Evolutionary conservation across 768 basidiomycete species (phyloP), one percentile per base, ranked within the genome.

Genomic region (Trametes coccinea): DNA sequence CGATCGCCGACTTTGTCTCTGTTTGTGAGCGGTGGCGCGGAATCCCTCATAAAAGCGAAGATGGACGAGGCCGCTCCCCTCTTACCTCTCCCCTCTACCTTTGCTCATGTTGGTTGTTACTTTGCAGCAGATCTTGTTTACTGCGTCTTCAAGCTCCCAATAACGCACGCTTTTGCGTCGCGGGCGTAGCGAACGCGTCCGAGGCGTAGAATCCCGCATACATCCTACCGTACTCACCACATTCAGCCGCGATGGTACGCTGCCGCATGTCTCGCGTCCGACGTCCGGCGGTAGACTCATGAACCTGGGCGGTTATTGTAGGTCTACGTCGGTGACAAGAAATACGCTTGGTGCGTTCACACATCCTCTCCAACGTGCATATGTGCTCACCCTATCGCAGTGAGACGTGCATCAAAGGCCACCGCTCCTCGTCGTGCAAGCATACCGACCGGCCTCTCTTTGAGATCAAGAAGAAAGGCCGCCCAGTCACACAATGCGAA

Each of bases 361-460:
- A 46, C 59, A 57, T 56, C 59, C 58, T 43, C 59, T 61, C 13
- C 48, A 31, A 4, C 41, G 5, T 43, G 10, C 8, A 16, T 4
- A 8, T 5, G 14, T 43, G 5, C 14, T 43, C 41, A 43, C 14
- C 9, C 6, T 30, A 22, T 16, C 11, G 40, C 48, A 93, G 93
- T 74, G 91, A 91, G 79, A 90, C 92, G 66, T 96, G 94, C 78
- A 95, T 95, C 75, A 94, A 94, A 77, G 94, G 93, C 16, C 93
- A 96, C 76, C 85, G 94, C 51, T 95, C 93, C 14, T 92, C 92
- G 14, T 83, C 86, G 33, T 96, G 94, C 77, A 88, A 86, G 70
- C 94, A 96, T 72, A 89, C 85, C 55, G 92, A 94, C 73, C 84
- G 94, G 44, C 89, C 93, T 40, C 80, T 96, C 53, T 94, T 88